Conservation (phyloP, 1,139 yeast species). For the Magnusiomyces ingens region DNA sequence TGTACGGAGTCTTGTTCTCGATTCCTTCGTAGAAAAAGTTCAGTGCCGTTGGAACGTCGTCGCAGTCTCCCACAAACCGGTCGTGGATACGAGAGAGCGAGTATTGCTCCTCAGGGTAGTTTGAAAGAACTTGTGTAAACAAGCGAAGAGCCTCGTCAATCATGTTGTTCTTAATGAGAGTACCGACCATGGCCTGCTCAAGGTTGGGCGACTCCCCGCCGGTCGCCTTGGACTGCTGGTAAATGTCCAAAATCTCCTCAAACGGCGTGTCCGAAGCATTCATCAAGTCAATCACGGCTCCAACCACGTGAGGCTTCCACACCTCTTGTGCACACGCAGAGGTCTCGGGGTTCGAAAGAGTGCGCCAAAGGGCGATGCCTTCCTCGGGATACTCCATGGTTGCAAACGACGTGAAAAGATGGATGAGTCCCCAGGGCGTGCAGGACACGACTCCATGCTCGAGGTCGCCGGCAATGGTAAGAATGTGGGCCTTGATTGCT, state of each 20-base stretch:
- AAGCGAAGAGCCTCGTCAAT: constrained; percentile 46
- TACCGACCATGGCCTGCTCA: constrained; percentile 55
- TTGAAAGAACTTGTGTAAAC: constrained; percentile 40
- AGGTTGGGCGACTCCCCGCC: constrained; percentile 39
- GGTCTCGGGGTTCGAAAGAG: constrained; percentile 14
- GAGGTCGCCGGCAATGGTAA: constrained; percentile 41
- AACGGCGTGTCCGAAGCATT: constrained; percentile 54
- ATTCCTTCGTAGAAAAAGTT: constrained; percentile 70
- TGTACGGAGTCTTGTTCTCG: constrained; percentile 61
- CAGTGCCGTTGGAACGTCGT: constrained; percentile 64
- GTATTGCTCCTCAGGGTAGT: constrained; percentile 33
- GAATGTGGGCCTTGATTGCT: constrained; percentile 13
- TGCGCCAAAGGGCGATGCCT: constrained; percentile 46
- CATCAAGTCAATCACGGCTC: constrained; percentile 64
- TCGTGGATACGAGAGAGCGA: constrained; percentile 62
- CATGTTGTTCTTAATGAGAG: constrained; percentile 47
- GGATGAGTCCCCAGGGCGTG: constrained; percentile 50
- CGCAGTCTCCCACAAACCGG: constrained; percentile 74
- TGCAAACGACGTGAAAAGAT: constrained; percentile 50
- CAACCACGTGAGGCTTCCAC: constrained; percentile 54
- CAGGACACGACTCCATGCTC: constrained; percentile 38
- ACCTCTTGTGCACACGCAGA: constrained; percentile 12
- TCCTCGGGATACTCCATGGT: constrained; percentile 47
- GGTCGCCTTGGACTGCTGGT: constrained; percentile 36
- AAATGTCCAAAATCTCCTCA: constrained; percentile 49